A percentile compares a stretch with the other conserved stretches of the same genome.
These are phyloP conservation scores for Lanmaoa rubissima DNA, from an alignment of 768 basidiomycete species.

Conservation along the genomic window DNA sequence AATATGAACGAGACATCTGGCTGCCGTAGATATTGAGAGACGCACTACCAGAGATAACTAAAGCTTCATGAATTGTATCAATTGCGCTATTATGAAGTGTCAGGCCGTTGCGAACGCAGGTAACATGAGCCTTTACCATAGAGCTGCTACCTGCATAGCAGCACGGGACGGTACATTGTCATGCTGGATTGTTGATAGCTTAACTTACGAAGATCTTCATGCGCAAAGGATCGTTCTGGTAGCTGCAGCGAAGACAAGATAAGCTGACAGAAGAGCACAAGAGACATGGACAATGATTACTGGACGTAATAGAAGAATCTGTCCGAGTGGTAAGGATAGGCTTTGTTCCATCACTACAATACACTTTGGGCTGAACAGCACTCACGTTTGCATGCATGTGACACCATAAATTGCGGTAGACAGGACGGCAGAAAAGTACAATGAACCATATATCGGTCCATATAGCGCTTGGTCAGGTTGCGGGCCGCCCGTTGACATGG, in stretches of 20 bases:
- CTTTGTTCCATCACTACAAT: neutral
- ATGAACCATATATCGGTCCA: neutral
- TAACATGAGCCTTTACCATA: constrained; percentile 4
- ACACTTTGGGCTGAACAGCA: neutral
- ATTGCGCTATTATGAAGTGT: constrained; percentile 4
- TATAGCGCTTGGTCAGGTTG: neutral
- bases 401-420: constrained; percentile 5
- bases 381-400: constrained; percentile 15
- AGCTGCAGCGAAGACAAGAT: neutral
- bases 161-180: neutral
- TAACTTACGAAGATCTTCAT: constrained; percentile 12
- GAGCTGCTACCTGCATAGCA: constrained; percentile 1
- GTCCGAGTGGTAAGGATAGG: neutral
- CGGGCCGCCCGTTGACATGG: neutral
- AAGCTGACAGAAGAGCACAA: neutral
- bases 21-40: neutral
- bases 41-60: constrained; percentile 10
- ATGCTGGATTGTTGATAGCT: neutral
- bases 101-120: no score
- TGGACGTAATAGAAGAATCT: constrained; percentile 14
- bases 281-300: neutral
- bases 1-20: neutral
- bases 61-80: constrained; percentile 12
- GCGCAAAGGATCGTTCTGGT: neutral
- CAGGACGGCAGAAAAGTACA: constrained; percentile 3